These are phyloP conservation scores for Diatrype stigma DNA, from an alignment of 2,329 filamentous ascomycete species.

Conservation along the genomic window DNA sequence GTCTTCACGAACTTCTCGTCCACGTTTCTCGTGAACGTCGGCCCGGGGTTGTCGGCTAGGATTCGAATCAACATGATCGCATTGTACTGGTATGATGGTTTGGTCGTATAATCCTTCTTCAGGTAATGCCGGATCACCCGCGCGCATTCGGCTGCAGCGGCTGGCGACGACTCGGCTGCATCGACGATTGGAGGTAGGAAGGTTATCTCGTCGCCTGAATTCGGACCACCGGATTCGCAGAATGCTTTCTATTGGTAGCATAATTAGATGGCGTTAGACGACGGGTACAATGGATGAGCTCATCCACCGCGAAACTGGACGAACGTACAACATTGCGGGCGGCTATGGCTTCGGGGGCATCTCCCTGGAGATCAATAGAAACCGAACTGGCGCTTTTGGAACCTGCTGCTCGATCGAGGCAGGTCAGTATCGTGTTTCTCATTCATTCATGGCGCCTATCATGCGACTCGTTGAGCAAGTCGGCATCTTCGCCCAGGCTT, in stretches of 20 bases:
- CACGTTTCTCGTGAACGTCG: slow-evolving; percentile 84
- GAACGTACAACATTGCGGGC: slow-evolving; percentile 60
- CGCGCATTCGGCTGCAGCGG: slow-evolving; percentile 78
- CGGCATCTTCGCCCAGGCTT: too few species aligned
- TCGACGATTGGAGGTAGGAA: slow-evolving; percentile 93
- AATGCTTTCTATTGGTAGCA: slow-evolving; percentile 61
- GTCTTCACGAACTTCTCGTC: slow-evolving; percentile 79
- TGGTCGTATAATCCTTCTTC: slow-evolving; percentile 61
- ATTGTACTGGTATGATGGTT: slow-evolving; percentile 82
- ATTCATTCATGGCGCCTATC: neutral
- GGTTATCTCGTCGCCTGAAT: slow-evolving; percentile 79
- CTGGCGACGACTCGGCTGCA: slow-evolving; percentile 84
- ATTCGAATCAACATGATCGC: slow-evolving; percentile 94
- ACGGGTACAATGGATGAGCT: slow-evolving; percentile 3
- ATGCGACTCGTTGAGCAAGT: neutral
- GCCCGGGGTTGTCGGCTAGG: slow-evolving; percentile 84
- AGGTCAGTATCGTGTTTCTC: slow-evolving; percentile 5
- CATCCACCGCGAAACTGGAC: slow-evolving; percentile 1
- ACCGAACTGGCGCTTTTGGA: slow-evolving; percentile 3
- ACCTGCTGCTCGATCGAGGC: neutral
- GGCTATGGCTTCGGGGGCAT: slow-evolving; percentile 65
- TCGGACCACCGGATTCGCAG: slow-evolving; percentile 68
- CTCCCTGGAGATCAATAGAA: slow-evolving; percentile 33
- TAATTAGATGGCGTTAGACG: slow-evolving; percentile 14
- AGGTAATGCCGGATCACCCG: slow-evolving; percentile 78